Evolutionary conservation across 768 basidiomycete genomes (phyloP).

Genomic region (Serendipita indica): DNA sequence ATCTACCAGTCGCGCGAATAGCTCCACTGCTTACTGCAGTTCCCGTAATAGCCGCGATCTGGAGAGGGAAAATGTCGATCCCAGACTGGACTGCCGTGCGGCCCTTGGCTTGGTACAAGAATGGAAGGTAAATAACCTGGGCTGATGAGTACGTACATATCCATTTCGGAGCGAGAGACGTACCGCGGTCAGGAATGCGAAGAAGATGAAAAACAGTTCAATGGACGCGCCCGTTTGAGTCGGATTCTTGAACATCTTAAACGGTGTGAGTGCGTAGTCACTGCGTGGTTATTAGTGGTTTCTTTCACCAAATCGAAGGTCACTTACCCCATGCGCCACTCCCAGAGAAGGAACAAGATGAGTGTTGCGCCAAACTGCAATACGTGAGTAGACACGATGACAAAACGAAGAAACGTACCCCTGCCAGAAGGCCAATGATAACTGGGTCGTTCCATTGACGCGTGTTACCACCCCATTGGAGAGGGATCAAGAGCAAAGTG

Average conservation of each 20-base stretch:
- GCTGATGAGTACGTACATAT: constrained; percentile 16
- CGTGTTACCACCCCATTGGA: constrained; percentile 34
- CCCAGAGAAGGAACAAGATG: constrained; percentile 16
- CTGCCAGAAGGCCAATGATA: constrained; percentile 20
- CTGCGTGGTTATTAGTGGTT: background rate
- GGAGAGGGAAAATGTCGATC: constrained; percentile 24
- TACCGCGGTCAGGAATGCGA: constrained; percentile 7
- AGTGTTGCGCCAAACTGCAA: constrained; percentile 5
- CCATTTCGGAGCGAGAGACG: constrained; percentile 15
- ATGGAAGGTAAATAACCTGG: constrained; percentile 14
- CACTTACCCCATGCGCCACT: constrained; percentile 22
- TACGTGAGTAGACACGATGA: background rate
- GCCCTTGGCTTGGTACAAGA: constrained; percentile 14
- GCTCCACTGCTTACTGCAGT: background rate
- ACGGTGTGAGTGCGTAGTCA: constrained; percentile 23
- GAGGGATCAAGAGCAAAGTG: constrained; percentile 28
- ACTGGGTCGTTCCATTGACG: constrained; percentile 30
- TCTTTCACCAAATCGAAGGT: background rate
- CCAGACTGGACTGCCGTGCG: constrained; percentile 17
- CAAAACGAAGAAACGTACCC: background rate
- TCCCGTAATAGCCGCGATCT: constrained; percentile 14
- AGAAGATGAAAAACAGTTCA: constrained; percentile 13
- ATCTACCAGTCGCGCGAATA: constrained; percentile 19
- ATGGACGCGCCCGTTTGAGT: constrained; percentile 19
- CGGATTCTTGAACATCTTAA: constrained; percentile 21